A percentile compares a stretch with the other conserved stretches of the same genome.
Conservation (phyloP, 129 eudicot genomes). For the Pulicaria dysenterica region DNA sequence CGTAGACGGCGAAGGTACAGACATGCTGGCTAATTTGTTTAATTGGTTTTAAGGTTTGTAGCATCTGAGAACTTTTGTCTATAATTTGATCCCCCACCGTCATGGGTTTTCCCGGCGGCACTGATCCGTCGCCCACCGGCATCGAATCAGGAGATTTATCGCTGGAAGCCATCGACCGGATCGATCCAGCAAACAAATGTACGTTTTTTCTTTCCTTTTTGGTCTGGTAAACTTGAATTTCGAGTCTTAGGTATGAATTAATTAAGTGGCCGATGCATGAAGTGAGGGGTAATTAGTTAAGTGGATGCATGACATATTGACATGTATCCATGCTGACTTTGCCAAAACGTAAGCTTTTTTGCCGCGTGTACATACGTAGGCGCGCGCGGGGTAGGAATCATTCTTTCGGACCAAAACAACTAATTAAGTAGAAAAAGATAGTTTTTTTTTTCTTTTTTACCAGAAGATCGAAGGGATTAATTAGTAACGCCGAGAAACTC, state of each 20-base stretch:
- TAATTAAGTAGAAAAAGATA: background rate
- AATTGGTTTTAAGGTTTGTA: constrained; percentile 74
- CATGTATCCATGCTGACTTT: constrained; percentile 29
- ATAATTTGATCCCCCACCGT: constrained; percentile 51
- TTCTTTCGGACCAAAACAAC: constrained; percentile 22
- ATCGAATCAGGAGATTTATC: constrained; percentile 47
- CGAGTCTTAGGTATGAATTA: constrained; percentile 20
- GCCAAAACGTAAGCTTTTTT: constrained; percentile 11
- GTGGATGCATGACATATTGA: constrained; percentile 1
- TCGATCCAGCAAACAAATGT: background rate
- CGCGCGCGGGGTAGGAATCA: background rate
- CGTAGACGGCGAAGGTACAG: constrained; percentile 70
- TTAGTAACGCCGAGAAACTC: no score
- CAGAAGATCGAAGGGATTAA: no score
- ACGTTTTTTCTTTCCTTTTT: background rate
- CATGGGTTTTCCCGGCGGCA: constrained; percentile 81
- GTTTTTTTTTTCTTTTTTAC: background rate
- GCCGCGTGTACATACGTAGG: constrained; percentile 20
- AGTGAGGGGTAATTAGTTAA: constrained; percentile 7
- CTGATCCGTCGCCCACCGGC: constrained; percentile 67
- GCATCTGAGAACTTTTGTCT: constrained; percentile 76
- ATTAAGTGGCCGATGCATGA: background rate
- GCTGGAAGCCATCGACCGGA: constrained; percentile 57
- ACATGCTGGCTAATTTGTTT: constrained; percentile 66
- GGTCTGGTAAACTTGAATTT: constrained; percentile 3